Evolutionary conservation across 768 basidiomycete genomes (phyloP), one percentile per base, ranked within the genome.

Genomic region (Tulasnella calospora): DNA sequence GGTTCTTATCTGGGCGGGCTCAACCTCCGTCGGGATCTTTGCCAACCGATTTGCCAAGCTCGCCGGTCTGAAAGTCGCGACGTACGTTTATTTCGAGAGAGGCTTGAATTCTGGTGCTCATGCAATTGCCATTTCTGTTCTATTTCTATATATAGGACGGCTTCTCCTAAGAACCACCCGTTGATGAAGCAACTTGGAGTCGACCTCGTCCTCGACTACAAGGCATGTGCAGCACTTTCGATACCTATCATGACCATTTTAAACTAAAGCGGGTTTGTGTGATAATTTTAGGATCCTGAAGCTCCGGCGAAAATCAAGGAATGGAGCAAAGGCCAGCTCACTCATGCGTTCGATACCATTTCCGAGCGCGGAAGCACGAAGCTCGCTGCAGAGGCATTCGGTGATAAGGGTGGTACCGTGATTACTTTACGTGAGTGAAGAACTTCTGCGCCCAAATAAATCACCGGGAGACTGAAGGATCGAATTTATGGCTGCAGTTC

Each of bases 31-130:
- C 17, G 85, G 86, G 0, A 81, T 82, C 47, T 84, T 81, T 76
- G 86, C 86, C 0, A 83, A 88, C n/a, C 85, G 86, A 79, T 83
- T 88, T 23, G 85, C 86, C 1, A 85, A 85, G 44, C 82, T 86
- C 6, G 80, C 85, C 0, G 88, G 88, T 19, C 84, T 87, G 78
- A 84, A 84, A 35, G 86, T 89, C 70, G 83, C 87, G 30, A 84
- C 88, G 51, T 76, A 38, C n/a, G 75, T 76, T 21, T n/a, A 55
- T 12, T 21, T 35, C 3, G 3, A n/a, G 21, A 23, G 23, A 38
- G 4, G 1, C 8, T 47, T 27, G 17, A 23, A n/a, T 6, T 47
- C 23, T 10, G 7, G 44, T n/a, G 36, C 15, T 40, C 3, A 30
- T 8, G 38, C 38, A n/a, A 21, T 23, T 36, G 70, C 8, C 35